phyloP scores from a whole-genome alignment of 352 stramenopile genomes.

The Globisporangium takayamanum region DNA sequence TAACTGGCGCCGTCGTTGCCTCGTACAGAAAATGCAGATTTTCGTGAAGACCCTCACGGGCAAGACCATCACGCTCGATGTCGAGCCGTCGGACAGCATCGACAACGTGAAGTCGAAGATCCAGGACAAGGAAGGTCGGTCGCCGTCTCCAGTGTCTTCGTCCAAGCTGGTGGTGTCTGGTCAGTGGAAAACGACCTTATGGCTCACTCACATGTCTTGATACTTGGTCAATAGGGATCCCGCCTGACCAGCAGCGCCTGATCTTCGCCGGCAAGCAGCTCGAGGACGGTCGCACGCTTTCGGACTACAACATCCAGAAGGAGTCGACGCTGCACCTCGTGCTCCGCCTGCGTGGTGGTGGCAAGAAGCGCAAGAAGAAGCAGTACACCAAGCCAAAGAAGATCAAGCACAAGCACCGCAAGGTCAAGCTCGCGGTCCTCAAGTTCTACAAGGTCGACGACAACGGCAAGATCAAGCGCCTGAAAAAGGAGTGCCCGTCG shows the following conservation, averaged over 20 bases:
- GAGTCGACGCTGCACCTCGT: slow-evolving; percentile 98
- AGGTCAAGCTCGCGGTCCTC: slow-evolving; percentile 95
- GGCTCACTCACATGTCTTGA: too few relatives aligned
- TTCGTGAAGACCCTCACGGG: slow-evolving; percentile 95
- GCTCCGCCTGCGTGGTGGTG: slow-evolving; percentile 92
- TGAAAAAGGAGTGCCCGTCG: slow-evolving; percentile 97
- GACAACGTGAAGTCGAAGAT: slow-evolving; percentile 99
- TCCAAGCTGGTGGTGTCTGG: too few relatives aligned
- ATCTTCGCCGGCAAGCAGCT: slow-evolving; percentile 99
- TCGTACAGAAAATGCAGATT: slow-evolving; percentile 89
- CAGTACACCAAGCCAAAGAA: slow-evolving; percentile 99
- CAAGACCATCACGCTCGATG: slow-evolving; percentile 99
- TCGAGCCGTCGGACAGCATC: slow-evolving; percentile 99
- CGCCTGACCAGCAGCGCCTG: slow-evolving; percentile 98
- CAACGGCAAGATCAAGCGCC: slow-evolving; percentile 95
- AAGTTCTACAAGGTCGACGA: slow-evolving; percentile 98
- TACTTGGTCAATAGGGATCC: slow-evolving; percentile 78
- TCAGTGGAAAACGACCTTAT: neutral
- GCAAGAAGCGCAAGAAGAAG: slow-evolving; percentile 99
- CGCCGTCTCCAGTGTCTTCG: slow-evolving; percentile 16
- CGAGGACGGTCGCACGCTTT: slow-evolving; percentile 91
- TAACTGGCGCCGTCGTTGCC: slow-evolving; percentile 1
- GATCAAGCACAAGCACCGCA: slow-evolving; percentile 95
- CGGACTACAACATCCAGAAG: slow-evolving; percentile 96
- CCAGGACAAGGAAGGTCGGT: slow-evolving; percentile 97